These are phyloP conservation scores for Phytophthora crassamura DNA, from an alignment of 352 stramenopile genomes.

Conservation along the genomic window DNA sequence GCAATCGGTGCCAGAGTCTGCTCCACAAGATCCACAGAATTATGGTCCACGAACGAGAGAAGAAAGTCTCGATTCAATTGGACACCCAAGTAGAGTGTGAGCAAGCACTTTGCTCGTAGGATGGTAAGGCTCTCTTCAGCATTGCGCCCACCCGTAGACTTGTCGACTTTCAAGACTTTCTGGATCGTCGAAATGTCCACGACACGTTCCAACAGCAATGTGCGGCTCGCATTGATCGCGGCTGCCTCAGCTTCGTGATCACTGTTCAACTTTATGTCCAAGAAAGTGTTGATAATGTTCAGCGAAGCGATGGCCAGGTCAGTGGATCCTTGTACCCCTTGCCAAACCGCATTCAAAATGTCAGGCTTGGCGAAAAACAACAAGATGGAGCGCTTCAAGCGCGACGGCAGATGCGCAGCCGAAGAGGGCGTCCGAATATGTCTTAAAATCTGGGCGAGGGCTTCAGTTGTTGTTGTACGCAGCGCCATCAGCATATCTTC, in stretches of 20 bases:
- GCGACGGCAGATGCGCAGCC: slow-evolving; percentile 25
- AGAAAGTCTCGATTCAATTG: slow-evolving; percentile 56
- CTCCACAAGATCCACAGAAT: slow-evolving; percentile 44
- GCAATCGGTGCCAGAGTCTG: slow-evolving; percentile 36
- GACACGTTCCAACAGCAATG: slow-evolving; percentile 47
- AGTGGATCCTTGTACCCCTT: slow-evolving; percentile 29
- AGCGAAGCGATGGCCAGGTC: slow-evolving; percentile 61
- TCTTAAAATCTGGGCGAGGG: slow-evolving; percentile 59
- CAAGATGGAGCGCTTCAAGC: slow-evolving; percentile 42
- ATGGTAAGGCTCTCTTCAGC: slow-evolving; percentile 29
- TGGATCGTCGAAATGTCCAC: slow-evolving; percentile 37
- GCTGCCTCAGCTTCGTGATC: slow-evolving; percentile 33
- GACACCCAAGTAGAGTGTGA: slow-evolving; percentile 67
- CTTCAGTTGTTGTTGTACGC: slow-evolving; percentile 52
- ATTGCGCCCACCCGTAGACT: background rate
- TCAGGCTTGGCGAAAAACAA: slow-evolving; percentile 46
- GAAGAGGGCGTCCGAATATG: slow-evolving; percentile 48
- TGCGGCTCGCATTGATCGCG: slow-evolving; percentile 41
- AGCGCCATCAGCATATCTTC: slow-evolving; percentile 24
- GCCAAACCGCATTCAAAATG: slow-evolving; percentile 52
- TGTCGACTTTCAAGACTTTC: slow-evolving; percentile 34
- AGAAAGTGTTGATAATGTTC: slow-evolving; percentile 69
- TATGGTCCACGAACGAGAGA: slow-evolving; percentile 42
- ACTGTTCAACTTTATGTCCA: slow-evolving; percentile 53
- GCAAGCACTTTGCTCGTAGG: slow-evolving; percentile 68